Evolutionary conservation across 176 grass and related monocot genomes (phyloP), one percentile per base, ranked within the genome.

Genomic region (Triticum dicoccoides): DNA sequence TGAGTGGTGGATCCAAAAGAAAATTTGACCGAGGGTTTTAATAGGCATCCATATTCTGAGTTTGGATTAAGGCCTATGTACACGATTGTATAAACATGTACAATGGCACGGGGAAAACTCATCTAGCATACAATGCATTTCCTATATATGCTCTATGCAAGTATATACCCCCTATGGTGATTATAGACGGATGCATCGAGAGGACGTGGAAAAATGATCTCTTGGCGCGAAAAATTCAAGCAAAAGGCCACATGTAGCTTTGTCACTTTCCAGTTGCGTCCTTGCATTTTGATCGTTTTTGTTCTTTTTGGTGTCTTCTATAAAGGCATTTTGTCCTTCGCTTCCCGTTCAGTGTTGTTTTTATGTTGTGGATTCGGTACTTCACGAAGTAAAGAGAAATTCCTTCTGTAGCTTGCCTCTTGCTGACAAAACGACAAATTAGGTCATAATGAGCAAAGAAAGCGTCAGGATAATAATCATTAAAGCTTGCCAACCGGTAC

Each of bases 131-230:
- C 39, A 3, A 11, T 44, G 44, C 44, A 47, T 11, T 47, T 0
- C 11, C 3, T 13, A 13, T 4, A 11, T 25, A 25, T 25, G 25
- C 44, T 47, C 3, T 47, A 3, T 0, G 44, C 1, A 51, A 51
- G 13, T 15, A 2, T 49, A 5, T 14, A 49, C 1, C 12, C 4
- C 47, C 0, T 49, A 5, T 4, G 0, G 5, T 5, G 12, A 49
- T 49, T 54, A 54, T 18, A 56, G 17, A 2, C 2, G 2, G 8
- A 18, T 20, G 54, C 17, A 20, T 58, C 2, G 0, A 3, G 21
- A 58, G 54, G 2, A 21, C 18, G 0, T 1, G 17, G 0, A 8
- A 8, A 58, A 21, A 18, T 2, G 0, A 3, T 0, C 54, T 8
- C 54, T 58, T 58, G 0, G 0, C 54, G 0, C 1, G 0, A 20